Evolutionary conservation across 768 basidiomycete species (phyloP).

Genomic region (Lepiota brunneoincarnata): DNA sequence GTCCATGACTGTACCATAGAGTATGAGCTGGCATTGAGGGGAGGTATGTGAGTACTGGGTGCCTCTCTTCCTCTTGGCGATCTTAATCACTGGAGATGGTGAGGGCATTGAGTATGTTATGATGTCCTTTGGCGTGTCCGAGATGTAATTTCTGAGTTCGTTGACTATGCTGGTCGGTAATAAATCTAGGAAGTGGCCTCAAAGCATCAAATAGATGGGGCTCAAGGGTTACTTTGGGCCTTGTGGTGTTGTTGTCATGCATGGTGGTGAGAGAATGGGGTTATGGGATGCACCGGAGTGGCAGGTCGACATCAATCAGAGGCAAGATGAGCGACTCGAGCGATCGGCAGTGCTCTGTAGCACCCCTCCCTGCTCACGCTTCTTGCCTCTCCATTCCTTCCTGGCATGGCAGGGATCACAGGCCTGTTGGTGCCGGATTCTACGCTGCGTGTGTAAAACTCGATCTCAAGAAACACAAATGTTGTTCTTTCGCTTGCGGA

Average conservation of each 20-base stretch:
- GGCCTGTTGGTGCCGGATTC: slow-evolving; percentile 27
- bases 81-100: slow-evolving; percentile 70
- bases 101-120: slow-evolving; percentile 58
- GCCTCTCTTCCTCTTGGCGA: slow-evolving; percentile 41
- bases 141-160: slow-evolving; percentile 39
- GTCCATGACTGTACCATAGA: too few relatives aligned
- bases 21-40: slow-evolving; percentile 54
- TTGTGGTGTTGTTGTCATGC: slow-evolving; percentile 17
- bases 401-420: slow-evolving; percentile 20
- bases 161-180: slow-evolving; percentile 43
- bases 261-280: slow-evolving; percentile 16
- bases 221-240: slow-evolving; percentile 61
- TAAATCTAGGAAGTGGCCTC: slow-evolving; percentile 36
- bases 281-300: slow-evolving; percentile 3
- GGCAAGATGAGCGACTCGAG: slow-evolving; percentile 14
- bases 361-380: neutral
- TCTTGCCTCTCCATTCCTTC: slow-evolving; percentile 5
- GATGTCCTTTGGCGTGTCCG: slow-evolving; percentile 33
- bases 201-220: slow-evolving; percentile 55
- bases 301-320: slow-evolving; percentile 7
- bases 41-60: slow-evolving; percentile 30
- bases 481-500: slow-evolving; percentile 28
- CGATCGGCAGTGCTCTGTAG: slow-evolving; percentile 9
- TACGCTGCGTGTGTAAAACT: slow-evolving; percentile 41
- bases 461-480: slow-evolving; percentile 32